Base-by-base conservation (phyloP, 495 filamentous ascomycete genomes). In the Aeminium ludgeri region DNA sequence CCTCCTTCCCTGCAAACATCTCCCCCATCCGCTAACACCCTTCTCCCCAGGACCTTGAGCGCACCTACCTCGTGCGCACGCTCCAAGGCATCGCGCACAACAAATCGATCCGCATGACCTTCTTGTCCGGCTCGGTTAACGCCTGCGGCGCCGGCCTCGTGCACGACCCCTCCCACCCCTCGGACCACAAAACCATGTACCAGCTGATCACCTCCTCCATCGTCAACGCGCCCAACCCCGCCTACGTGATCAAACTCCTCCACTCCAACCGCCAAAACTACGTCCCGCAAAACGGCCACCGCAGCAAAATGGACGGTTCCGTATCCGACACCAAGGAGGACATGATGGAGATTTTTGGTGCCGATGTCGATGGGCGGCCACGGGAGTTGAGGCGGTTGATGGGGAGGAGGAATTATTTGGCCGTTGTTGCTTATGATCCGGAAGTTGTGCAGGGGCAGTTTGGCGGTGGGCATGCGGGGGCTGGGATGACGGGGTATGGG, bases 341-440 rank as follows among this genome's bases (percentile, higher is more conserved):
- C 56, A 97, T 97, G 89, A 86, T 96, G 76, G 89, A 97, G 63
- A 83, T 97, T 48, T 97, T 97, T 70, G 78, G 86, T 56, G 77
- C 70, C 6, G 89, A 97, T 51, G 81, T 87, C 13, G 80, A 72
- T 37, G 86, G 91, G 11, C 64, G 72, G 20, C 62, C 74, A 1
- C 67, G 91, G 18, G 89, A 97, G 60, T 64, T 80, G 48, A 82
- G 82, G 57, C 80, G 84, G 52, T 68, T 97, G 27, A 96, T 96
- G 89, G 84, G 74, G 2, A 61, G 91, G 19, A 63, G 89, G 28
- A 96, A 95, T 50, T 97, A 96, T 49, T 80, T 85, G n/a, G 87
- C 86, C 10, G 79, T 89, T 49, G 82, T 93, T 8, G 82, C 81
- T 1, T 97, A 84, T 58, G 89, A 96, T 53, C 86, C 87, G 0